Evolutionary conservation across 176 grass and related monocot species (phyloP).

Genomic region (Ananas comosus): DNA sequence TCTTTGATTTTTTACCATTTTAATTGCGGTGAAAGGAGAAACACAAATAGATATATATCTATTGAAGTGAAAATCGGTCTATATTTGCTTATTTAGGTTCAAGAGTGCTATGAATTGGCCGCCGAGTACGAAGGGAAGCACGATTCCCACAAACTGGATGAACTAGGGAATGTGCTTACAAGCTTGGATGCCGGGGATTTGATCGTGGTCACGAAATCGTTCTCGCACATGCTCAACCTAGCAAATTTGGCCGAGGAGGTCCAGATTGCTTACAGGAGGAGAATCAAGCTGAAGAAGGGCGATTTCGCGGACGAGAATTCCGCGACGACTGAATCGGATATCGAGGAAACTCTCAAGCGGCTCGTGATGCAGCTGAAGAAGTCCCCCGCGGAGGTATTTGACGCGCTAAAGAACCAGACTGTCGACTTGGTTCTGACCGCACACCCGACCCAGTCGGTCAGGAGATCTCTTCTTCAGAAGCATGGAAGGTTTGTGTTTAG

Average conservation of each 20-base stretch:
- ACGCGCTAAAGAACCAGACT: constrained; percentile 83
- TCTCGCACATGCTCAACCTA: constrained; percentile 93
- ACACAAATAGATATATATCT: background rate
- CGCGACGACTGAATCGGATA: constrained; percentile 77
- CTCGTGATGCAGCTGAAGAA: constrained; percentile 62
- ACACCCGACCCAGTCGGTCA: constrained; percentile 89
- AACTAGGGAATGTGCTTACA: constrained; percentile 59
- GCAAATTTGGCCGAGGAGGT: constrained; percentile 95
- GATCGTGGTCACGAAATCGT: constrained; percentile 70
- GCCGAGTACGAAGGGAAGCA: constrained; percentile 69
- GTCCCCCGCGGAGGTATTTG: constrained; percentile 66
- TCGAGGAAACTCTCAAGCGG: constrained; percentile 81
- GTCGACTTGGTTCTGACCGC: constrained; percentile 87
- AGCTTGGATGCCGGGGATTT: constrained; percentile 75
- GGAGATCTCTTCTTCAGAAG: constrained; percentile 87
- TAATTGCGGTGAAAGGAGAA: no score
- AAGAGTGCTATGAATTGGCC: constrained; percentile 90
- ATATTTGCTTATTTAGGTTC: constrained; percentile 35
- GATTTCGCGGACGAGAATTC: constrained; percentile 91
- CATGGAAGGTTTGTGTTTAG: constrained; percentile 71
- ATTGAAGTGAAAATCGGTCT: background rate
- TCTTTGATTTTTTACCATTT: no score
- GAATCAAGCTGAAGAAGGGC: constrained; percentile 78
- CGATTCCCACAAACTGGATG: constrained; percentile 55
- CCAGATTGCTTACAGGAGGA: constrained; percentile 80